Evolutionary conservation across 495 filamentous ascomycete genomes (phyloP).

Genomic region (Lophiostoma macrostomum): DNA sequence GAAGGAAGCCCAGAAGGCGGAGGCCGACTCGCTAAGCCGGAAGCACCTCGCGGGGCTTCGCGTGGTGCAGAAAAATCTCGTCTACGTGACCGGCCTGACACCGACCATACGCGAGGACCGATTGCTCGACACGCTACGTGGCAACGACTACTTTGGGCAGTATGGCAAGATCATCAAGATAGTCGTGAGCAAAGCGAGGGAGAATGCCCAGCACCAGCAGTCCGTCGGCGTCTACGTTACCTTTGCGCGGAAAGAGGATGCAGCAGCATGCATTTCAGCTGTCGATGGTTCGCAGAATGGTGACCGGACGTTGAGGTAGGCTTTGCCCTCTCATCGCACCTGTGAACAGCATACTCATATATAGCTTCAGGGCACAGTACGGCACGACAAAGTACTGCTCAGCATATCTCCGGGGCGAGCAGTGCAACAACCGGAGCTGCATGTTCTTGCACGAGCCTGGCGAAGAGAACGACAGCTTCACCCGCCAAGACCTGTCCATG

Average conservation of each 20-base stretch:
- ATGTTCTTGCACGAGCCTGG: conserved; percentile 98
- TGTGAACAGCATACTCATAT: conserved; percentile 33
- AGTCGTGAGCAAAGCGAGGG: conserved; percentile 92
- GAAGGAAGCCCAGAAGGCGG: conserved; percentile 91
- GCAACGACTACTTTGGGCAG: conserved; percentile 91
- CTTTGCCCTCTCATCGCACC: not conserved
- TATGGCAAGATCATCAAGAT: conserved; percentile 99
- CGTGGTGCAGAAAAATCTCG: conserved; percentile 96
- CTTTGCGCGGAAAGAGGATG: conserved; percentile 83
- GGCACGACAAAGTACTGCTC: conserved; percentile 99
- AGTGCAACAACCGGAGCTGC: conserved; percentile 88
- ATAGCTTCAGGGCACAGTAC: conserved; percentile 69
- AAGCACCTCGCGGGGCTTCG: conserved; percentile 93
- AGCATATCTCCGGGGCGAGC: conserved; percentile 88
- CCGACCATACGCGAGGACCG: conserved; percentile 89
- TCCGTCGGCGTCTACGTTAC: conserved; percentile 97
- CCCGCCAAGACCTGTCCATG: conserved; percentile 90
- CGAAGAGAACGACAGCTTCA: conserved; percentile 95
- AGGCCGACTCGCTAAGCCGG: conserved; percentile 89
- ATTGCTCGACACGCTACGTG: conserved; percentile 79
- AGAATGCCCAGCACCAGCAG: conserved; percentile 65
- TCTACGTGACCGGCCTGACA: conserved; percentile 93
- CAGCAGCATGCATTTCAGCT: conserved; percentile 79
- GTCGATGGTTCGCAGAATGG: conserved; percentile 92
- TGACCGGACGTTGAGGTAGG: conserved; percentile 70